Conservation (phyloP, 257 asterid species). For the Solanum clarkiae region DNA sequence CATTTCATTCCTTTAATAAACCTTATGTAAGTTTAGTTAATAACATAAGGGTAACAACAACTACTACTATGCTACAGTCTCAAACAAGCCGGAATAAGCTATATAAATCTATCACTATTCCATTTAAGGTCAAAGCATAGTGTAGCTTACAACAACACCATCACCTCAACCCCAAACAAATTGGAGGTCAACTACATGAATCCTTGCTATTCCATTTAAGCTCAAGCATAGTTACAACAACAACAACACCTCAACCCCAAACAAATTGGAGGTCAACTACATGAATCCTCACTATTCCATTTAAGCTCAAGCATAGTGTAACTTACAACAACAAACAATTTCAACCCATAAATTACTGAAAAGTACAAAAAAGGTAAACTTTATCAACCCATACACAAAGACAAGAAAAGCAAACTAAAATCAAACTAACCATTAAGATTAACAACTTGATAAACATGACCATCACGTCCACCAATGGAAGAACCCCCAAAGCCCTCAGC, state of each 20-base stretch:
- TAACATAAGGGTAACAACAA: not conserved
- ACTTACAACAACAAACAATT: not conserved
- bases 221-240: not conserved
- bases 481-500: conserved; percentile 42
- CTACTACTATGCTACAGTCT: not conserved
- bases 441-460: conserved; percentile 27
- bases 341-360: not conserved
- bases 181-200: not conserved
- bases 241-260: not conserved
- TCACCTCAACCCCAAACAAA: not conserved
- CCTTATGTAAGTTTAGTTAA: not conserved
- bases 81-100: not conserved
- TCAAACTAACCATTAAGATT: conserved; percentile 11
- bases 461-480: conserved; percentile 36
- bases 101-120: not conserved
- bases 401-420: not conserved
- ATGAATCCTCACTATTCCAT: not conserved
- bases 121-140: not conserved
- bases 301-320: not conserved
- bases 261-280: not conserved
- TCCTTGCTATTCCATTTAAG: not conserved
- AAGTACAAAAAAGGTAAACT: not conserved
- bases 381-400: not conserved
- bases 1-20: not conserved
- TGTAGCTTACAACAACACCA: not conserved